Evolutionary conservation across 768 basidiomycete genomes (phyloP).

Genomic region (Boletus sensibilis): DNA sequence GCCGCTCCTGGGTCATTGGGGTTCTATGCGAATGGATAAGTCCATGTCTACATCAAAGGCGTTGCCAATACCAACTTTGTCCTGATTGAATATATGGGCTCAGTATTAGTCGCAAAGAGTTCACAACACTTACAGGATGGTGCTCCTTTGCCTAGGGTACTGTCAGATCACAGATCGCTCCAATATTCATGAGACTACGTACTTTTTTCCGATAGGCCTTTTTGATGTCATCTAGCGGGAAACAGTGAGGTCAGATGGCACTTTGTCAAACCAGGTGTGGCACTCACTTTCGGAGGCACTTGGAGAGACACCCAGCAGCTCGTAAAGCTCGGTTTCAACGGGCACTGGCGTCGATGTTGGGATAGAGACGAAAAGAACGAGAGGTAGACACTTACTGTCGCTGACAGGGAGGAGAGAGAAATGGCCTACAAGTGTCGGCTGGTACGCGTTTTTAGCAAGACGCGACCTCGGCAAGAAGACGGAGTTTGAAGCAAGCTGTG

Average conservation of each 20-base stretch:
- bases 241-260: conserved; percentile 6
- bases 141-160: conserved; percentile 75
- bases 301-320: conserved; percentile 72
- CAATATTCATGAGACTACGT: conserved; percentile 19
- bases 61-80: conserved; percentile 51
- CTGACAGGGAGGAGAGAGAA: conserved; percentile 7
- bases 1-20: conserved; percentile 84
- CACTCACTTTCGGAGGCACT: conserved; percentile 68
- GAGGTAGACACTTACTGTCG: conserved; percentile 28
- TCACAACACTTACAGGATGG: conserved; percentile 65
- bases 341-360: conserved; percentile 48
- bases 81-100: conserved; percentile 41
- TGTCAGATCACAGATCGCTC: conserved; percentile 12
- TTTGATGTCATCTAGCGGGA: conserved; percentile 74
- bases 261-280: not conserved
- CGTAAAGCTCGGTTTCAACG: conserved; percentile 80
- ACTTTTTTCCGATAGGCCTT: conserved; percentile 94
- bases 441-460: conserved; percentile 29
- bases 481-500: conserved; percentile 32
- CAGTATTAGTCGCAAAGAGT: not conserved
- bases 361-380: not conserved
- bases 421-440: not conserved
- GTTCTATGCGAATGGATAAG: conserved; percentile 49
- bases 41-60: not conserved
- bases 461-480: conserved; percentile 30